Evolutionary conservation across 805 yeast species (phyloP).

Genomic region (Cyberlindnera euphorbiae): DNA sequence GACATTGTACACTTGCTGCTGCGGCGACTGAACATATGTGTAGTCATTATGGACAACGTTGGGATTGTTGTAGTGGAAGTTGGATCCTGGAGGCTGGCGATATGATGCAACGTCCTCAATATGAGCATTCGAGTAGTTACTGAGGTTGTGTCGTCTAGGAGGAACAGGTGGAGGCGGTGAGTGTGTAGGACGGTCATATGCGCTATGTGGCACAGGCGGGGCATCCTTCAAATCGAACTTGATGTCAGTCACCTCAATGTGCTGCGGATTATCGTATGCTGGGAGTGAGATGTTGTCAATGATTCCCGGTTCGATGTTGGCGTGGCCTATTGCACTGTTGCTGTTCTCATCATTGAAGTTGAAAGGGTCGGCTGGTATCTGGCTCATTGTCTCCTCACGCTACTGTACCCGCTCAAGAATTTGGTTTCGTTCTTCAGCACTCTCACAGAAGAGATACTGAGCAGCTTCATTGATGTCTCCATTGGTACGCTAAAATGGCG

Average conservation of each 20-base stretch:
- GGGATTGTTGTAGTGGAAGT: background rate
- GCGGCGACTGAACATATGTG: background rate
- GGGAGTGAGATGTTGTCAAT: slow-evolving; percentile 2
- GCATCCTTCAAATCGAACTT: no score
- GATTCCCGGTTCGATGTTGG: slow-evolving; percentile 4
- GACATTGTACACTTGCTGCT: slow-evolving; percentile 16
- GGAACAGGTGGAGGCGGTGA: slow-evolving; percentile 2
- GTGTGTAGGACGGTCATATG: no score
- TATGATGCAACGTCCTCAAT: background rate
- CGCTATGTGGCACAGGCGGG: no score
- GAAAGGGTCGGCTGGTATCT: no score
- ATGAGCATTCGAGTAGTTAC: no score
- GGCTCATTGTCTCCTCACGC: slow-evolving; percentile 1
- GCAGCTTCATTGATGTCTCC: no score
- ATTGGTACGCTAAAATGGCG: no score
- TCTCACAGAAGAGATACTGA: no score
- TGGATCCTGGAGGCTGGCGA: background rate
- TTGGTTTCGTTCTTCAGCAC: no score
- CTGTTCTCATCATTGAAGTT: no score
- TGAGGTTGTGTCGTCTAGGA: slow-evolving; percentile 1
- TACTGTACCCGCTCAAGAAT: background rate
- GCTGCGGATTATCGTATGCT: background rate
- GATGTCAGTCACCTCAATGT: no score
- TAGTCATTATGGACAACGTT: background rate
- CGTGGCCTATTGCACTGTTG: no score